phyloP scores from a whole-genome alignment of 2,329 filamentous ascomycete genomes.

The Pseudogymnoascus sp. region DNA sequence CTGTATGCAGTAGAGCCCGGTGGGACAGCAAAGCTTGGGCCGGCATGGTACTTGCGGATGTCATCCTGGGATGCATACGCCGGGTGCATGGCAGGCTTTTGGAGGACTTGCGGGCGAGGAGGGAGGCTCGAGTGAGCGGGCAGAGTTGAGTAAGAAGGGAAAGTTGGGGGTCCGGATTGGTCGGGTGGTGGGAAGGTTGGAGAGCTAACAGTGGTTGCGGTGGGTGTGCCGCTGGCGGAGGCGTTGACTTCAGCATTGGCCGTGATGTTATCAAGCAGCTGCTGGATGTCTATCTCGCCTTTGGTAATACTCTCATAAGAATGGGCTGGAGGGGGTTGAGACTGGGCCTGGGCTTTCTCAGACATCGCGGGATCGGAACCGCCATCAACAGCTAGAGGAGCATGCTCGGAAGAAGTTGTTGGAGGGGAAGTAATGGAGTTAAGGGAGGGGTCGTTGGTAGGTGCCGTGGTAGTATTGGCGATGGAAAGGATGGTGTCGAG shows the following conservation, averaged over 20 bases:
- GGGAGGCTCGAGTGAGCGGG: slow-evolving; percentile 29
- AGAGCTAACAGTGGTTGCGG: slow-evolving; percentile 18
- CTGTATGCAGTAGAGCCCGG: slow-evolving; percentile 23
- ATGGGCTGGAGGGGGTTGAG: slow-evolving; percentile 6
- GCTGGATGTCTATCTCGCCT: slow-evolving; percentile 31
- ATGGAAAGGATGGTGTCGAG: slow-evolving; percentile 11
- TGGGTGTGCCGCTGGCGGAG: slow-evolving; percentile 15
- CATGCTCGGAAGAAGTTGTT: slow-evolving; percentile 4
- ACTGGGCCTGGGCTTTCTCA: slow-evolving; percentile 16
- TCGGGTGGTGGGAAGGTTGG: slow-evolving; percentile 18
- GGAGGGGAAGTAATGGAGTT: slow-evolving; percentile 16
- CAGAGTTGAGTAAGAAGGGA: slow-evolving; percentile 23
- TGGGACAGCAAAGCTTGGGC: slow-evolving; percentile 21
- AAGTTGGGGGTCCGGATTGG: slow-evolving; percentile 11
- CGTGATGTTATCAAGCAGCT: slow-evolving; percentile 31
- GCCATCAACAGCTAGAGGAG: slow-evolving; percentile 13
- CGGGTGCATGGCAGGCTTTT: slow-evolving; percentile 11
- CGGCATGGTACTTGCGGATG: slow-evolving; percentile 26
- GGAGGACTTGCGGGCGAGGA: slow-evolving; percentile 25
- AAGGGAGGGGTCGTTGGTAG: slow-evolving; percentile 15
- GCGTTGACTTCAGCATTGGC: slow-evolving; percentile 30
- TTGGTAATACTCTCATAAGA: slow-evolving; percentile 24
- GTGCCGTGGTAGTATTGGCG: slow-evolving; percentile 10
- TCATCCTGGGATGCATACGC: slow-evolving; percentile 25
- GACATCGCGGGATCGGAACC: slow-evolving; percentile 12